Evolutionary conservation across 1,284 basidiomycete species (phyloP), one percentile per base, ranked within the genome.

Genomic region (Moesziomyces sp.): DNA sequence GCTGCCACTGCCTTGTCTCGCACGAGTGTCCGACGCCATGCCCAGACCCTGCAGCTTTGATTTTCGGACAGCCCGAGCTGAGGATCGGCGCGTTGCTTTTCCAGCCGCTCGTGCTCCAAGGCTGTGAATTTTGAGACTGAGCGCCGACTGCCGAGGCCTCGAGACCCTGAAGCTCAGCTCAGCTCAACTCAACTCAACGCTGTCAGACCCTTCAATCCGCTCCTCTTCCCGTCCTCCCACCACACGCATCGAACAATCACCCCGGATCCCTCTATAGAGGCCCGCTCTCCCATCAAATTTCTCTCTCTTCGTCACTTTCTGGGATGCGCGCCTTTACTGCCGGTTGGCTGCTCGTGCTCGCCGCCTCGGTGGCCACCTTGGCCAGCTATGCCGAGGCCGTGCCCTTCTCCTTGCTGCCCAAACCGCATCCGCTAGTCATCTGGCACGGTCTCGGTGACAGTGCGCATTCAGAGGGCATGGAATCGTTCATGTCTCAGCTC

Each of bases 391-490:
- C 58, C 16, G 42, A 56, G 42, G 61, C 65, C 5, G 49, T 53
- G 0, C 62, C 74, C 3, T 62, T 63, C 52, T 63, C 66, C 19
- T 30, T 74, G 34, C 38, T 60, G 9, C 66, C 74, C 9, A 69
- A 70, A 30, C 69, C 74, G 21, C 74, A 72, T 35, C 79, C 77
- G 10, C 73, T 97, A 43, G 95, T 97, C 38, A 86, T 98, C 63
- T 98, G 95, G 96, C 96, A 99, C 85, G 96, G 96, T 7, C 87
- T 98, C 46, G 94, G 92, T 86, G 88, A 89, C 80, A 86, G 86
- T 30, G 86, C 85, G 23, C 83, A 86, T 47, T 85, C 85, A 2
- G 74, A 83, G 9, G 85, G 85, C 10, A 85, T 88, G 71, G 53
- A 90, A 89, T 86, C 89, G 53, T 92, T 96, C 78, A 88, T 89